Evolutionary conservation across 2,329 filamentous ascomycete genomes (phyloP), one percentile per base, ranked within the genome.

Genomic region (Pseudopyrenochaeta lycopersici): DNA sequence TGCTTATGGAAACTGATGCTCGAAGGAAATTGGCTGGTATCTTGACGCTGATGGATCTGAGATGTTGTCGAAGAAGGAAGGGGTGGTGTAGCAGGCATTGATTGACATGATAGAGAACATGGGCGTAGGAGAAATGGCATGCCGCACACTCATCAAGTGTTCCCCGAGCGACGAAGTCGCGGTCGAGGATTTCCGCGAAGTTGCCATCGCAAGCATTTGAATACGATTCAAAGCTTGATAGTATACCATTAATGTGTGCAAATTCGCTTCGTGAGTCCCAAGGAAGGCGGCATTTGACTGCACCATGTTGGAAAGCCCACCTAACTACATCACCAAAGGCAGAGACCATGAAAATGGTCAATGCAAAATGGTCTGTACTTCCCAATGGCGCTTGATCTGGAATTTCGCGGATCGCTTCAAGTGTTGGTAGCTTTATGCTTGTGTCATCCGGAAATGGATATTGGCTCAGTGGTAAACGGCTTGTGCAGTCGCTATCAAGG

Each of bases 11-110:
- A 0, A 75, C 54, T 5, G 64, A 60, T 10, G 64, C 62, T 15
- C 58, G 41, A 7, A 65, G 56, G 42, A 76, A 76, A 53, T 71
- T 76, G 18, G 57, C 30, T 1, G 72, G 72, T 4, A 63, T 58
- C 18, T 68, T 74, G 6, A 56, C 54, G 0, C 58, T 61, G 23
- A 63, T 66, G 2, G 55, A 50, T 29, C 62, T 62, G 2, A 74
- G 56, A 7, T 69, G 58, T 20, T 68, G 53, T 1, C 63, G 62
- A 3, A 76, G 49, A 6, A 75, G 54, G 46, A 77, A 75, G 0
- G 73, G 74, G 47, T 77, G 75, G 51, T 76, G 66, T 2, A 77
- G 54, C n/a, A 77, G 51, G 48, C 72, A 76, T 27, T 76, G 69
- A 32, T 66, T 71, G 6, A 74, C 59, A 35, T 76, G 72, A 35